phyloP scores from a whole-genome alignment of 2,329 filamentous ascomycete species.

The Clonostachys rhizophaga region DNA sequence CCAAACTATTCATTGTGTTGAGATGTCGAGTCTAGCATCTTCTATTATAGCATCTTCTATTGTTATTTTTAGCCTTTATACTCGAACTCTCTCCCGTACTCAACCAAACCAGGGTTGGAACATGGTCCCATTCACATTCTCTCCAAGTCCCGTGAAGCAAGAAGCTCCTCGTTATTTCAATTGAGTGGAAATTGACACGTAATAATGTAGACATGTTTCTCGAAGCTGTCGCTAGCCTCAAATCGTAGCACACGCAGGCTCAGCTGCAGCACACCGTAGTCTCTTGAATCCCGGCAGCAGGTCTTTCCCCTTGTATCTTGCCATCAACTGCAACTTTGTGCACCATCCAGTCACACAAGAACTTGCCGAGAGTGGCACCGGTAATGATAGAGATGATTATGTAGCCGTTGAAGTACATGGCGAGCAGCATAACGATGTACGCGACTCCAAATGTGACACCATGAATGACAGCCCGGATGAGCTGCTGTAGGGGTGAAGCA shows the following conservation, averaged over 20 bases:
- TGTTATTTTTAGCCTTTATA: too few species aligned
- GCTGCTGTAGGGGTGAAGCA: conserved; percentile 60
- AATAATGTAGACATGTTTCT: too few species aligned
- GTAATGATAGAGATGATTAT: conserved; percentile 74
- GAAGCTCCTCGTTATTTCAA: too few species aligned
- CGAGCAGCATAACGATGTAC: conserved; percentile 70
- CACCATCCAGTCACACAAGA: conserved; percentile 48
- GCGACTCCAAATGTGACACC: conserved; percentile 68
- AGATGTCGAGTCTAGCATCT: too few species aligned
- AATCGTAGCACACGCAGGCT: conserved; percentile 1
- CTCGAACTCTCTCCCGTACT: too few species aligned
- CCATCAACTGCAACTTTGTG: conserved; percentile 28
- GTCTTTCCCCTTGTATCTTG: conserved; percentile 8
- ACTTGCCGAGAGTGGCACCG: conserved; percentile 46
- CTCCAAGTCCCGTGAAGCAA: too few species aligned
- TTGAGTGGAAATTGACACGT: too few species aligned
- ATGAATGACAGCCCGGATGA: conserved; percentile 60
- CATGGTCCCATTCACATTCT: too few species aligned
- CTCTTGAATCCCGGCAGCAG: conserved; percentile 30
- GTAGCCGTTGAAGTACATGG: conserved; percentile 63
- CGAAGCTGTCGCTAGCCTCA: too few species aligned
- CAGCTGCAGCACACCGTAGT: conserved; percentile 41
- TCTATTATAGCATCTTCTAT: too few species aligned
- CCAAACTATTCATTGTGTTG: too few species aligned
- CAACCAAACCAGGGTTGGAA: too few species aligned